Evolutionary conservation across 2,329 filamentous ascomycete genomes (phyloP).

Genomic region (Alternaria infectoria): DNA sequence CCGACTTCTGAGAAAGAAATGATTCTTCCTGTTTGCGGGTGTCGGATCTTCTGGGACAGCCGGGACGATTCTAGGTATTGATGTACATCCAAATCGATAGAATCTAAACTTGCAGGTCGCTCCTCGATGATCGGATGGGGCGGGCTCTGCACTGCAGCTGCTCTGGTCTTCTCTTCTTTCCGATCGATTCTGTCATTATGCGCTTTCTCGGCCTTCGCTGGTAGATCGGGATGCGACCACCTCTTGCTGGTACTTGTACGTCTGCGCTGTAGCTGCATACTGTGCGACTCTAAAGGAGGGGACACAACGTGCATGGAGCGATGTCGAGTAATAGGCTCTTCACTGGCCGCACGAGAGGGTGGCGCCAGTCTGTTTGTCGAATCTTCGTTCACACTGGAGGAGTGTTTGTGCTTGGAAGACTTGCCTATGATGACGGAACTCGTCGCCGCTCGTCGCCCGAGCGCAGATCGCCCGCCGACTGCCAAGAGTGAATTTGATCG

Average conservation of each 20-base stretch:
- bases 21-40: slow-evolving; percentile 82
- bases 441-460: slow-evolving; percentile 31
- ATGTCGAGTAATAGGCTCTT: slow-evolving; percentile 37
- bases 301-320: slow-evolving; percentile 33
- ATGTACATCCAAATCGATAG: slow-evolving; percentile 85
- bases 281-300: slow-evolving; percentile 30
- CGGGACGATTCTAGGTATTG: slow-evolving; percentile 83
- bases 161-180: slow-evolving; percentile 22
- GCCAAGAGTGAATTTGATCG: slow-evolving; percentile 36
- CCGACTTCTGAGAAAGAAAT: slow-evolving; percentile 98
- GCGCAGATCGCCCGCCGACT: slow-evolving; percentile 41
- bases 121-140: slow-evolving; percentile 66
- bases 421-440: slow-evolving; percentile 30
- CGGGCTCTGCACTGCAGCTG: slow-evolving; percentile 38
- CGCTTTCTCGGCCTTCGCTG: slow-evolving; percentile 45
- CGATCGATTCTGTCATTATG: slow-evolving; percentile 43
- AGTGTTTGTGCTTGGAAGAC: slow-evolving; percentile 32
- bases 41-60: slow-evolving; percentile 84
- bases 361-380: slow-evolving; percentile 22
- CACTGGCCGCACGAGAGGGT: slow-evolving; percentile 36
- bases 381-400: slow-evolving; percentile 33
- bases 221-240: slow-evolving; percentile 50
- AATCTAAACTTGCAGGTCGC: slow-evolving; percentile 79
- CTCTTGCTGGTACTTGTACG: slow-evolving; percentile 45
- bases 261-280: slow-evolving; percentile 39